Base-by-base conservation (phyloP, 495 filamentous ascomycete species). In the Neurospora africana region DNA sequence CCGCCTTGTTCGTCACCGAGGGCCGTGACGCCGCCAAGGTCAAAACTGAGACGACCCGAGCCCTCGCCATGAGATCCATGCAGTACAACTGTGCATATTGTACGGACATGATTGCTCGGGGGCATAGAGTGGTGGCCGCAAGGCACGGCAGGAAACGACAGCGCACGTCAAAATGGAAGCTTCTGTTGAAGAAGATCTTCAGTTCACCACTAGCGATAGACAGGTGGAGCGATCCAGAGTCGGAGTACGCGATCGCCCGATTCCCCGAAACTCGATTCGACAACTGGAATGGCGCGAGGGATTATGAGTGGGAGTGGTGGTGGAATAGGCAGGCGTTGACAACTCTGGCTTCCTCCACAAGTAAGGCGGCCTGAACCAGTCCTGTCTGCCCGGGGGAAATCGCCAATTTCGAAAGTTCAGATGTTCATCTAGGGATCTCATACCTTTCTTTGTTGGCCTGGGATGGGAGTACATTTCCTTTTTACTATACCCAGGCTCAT, bases 291-390 rank as follows among this genome's bases (percentile, higher is more conserved):
- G 53, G 69, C 65, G 21, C 40, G 58, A 71, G 78, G 33, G 77
- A 80, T 70, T 58, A 70, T 7, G 75, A 69, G 15, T 80, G 79
- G 79, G 73, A 80, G 72, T 71, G 35, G 10, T 80, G 79, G 79
- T 80, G 78, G 77, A 70, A 72, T 5, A 41, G 23, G 5, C 78
- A 79, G 43, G 72, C 40, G 1, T 65, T 65, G 53, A 65, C 23
- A 19, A 8, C 2, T 8, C 30, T 33, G 47, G 23, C 9, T 23
- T 3, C 11, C 21, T 58, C 47, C 4, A 58, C 11, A 65, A 65
- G 53, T 7, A 33, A 35, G 15, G 13, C 15, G 30, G 23, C 15
- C 53, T 65, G 53, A 33, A 13, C 27, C 27, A 33, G 21, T 33
- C 13, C n/a, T n/a, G n/a, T n/a, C n/a, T n/a, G n/a, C n/a, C n/a